phyloP scores from a whole-genome alignment of 345 rosid species.

The Gossypium bickii region DNA sequence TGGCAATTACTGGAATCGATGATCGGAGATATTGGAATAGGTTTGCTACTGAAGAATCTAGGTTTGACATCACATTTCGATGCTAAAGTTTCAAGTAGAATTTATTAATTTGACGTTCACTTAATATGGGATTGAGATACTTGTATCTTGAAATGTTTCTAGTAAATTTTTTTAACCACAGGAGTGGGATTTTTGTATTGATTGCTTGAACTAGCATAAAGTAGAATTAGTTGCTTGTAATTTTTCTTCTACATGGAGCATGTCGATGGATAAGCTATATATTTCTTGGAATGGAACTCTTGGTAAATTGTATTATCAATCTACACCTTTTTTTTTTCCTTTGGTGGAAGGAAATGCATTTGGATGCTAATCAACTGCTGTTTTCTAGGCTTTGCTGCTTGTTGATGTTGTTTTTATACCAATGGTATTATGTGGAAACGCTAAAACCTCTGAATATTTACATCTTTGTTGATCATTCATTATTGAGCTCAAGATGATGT shows the following conservation, averaged over 20 bases:
- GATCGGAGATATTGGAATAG: slow-evolving; percentile 97
- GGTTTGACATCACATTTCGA: slow-evolving; percentile 35
- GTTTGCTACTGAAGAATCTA: slow-evolving; percentile 90
- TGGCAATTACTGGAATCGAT: slow-evolving; percentile 91
- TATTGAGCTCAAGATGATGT: background rate
- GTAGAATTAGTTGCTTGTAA: background rate
- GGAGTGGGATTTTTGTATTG: background rate
- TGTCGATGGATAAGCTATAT: background rate
- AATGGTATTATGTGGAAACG: background rate
- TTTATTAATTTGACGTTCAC: slow-evolving; percentile 3
- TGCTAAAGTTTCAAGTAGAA: background rate
- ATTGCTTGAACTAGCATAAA: slow-evolving; percentile 3
- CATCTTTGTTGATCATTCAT: background rate
- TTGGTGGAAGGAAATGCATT: slow-evolving; percentile 5
- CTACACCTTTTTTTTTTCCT: background rate
- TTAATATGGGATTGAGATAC: background rate
- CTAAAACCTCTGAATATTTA: background rate
- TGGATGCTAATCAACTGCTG: background rate
- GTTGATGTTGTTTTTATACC: background rate
- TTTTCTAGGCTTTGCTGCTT: background rate
- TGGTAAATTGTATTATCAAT: background rate
- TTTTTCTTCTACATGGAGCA: background rate
- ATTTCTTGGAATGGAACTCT: background rate
- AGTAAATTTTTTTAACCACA: background rate
- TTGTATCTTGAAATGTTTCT: slow-evolving; percentile 9